A percentile compares a stretch with the other conserved stretches of the same genome.
phyloP scores from a whole-genome alignment of 805 yeast species.

The Zygoascus flipseniorum region DNA sequence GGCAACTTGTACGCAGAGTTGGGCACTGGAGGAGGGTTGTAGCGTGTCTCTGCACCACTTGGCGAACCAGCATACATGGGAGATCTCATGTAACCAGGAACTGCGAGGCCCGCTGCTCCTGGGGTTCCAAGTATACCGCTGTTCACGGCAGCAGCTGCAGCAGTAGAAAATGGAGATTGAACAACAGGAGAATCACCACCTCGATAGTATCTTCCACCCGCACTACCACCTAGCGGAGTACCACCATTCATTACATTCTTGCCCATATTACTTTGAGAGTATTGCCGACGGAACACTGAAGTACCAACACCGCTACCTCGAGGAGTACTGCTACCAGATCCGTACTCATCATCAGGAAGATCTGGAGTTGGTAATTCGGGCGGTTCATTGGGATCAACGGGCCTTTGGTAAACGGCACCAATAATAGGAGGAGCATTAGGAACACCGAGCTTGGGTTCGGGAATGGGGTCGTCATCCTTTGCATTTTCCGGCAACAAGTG shows the following conservation, averaged over 20 bases:
- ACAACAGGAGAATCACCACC: background rate
- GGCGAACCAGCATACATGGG: constrained; percentile 1
- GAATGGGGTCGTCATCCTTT: constrained; percentile 60
- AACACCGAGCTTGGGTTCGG: constrained; percentile 74
- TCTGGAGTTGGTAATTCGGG: constrained; percentile 18
- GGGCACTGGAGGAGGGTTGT: constrained; percentile 24
- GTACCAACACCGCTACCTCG: background rate
- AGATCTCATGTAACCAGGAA: constrained; percentile 3
- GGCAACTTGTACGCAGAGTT: constrained; percentile 29
- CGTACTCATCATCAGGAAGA: constrained; percentile 3
- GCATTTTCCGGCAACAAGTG: constrained; percentile 71
- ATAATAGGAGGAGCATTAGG: constrained; percentile 88
- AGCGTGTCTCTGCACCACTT: background rate
- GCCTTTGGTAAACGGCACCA: constrained; percentile 81
- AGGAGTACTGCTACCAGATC: background rate
- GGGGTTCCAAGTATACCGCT: background rate
- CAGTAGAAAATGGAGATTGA: background rate
- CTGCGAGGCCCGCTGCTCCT: background rate
- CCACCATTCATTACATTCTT: background rate
- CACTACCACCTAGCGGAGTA: background rate
- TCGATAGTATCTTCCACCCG: background rate
- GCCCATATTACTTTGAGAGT: background rate
- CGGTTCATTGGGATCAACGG: constrained; percentile 70
- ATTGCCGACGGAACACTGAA: background rate
- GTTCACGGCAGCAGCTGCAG: background rate